phyloP scores from a whole-genome alignment of 1,139 yeast species.

The Candida sp. region DNA sequence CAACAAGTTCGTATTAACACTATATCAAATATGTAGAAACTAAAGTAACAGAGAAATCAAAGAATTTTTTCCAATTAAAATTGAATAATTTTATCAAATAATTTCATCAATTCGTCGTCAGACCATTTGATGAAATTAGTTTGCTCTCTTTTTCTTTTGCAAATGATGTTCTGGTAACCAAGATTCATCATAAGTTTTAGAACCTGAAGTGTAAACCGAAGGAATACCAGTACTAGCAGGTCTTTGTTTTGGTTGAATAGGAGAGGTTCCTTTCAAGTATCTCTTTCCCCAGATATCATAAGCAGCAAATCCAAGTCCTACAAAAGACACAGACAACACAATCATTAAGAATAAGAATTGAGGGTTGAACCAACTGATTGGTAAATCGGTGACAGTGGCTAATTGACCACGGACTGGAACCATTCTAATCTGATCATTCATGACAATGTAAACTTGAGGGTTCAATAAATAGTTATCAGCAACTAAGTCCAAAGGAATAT shows the following conservation, averaged over 20 bases:
- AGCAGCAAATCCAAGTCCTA: conserved; percentile 45
- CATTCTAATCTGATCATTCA: conserved; percentile 50
- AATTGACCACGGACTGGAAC: conserved; percentile 59
- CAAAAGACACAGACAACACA: conserved; percentile 49
- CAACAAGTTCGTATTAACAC: no score
- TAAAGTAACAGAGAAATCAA: no score
- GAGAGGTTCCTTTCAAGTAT: conserved; percentile 39
- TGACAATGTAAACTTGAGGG: conserved; percentile 57
- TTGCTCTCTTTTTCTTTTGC: conserved; percentile 27
- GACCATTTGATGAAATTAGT: conserved; percentile 7
- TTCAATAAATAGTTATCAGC: conserved; percentile 59
- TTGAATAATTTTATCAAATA: not conserved
- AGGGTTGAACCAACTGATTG: conserved; percentile 71
- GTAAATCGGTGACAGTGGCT: conserved; percentile 58
- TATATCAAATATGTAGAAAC: no score
- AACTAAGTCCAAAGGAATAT: conserved; percentile 50
- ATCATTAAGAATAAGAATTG: conserved; percentile 63
- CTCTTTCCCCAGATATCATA: conserved; percentile 44
- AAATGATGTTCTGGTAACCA: conserved; percentile 38
- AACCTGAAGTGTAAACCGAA: conserved; percentile 16
- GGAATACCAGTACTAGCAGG: conserved; percentile 23
- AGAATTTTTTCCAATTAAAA: no score
- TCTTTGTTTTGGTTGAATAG: conserved; percentile 17
- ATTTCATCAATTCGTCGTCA: not conserved
- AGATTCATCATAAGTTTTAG: conserved; percentile 27